Percentiles rank a stretch among this genome's conserved stretches.
Evolutionary conservation across 345 rosid species (phyloP).

Genomic region (Sisymbrium irio): DNA sequence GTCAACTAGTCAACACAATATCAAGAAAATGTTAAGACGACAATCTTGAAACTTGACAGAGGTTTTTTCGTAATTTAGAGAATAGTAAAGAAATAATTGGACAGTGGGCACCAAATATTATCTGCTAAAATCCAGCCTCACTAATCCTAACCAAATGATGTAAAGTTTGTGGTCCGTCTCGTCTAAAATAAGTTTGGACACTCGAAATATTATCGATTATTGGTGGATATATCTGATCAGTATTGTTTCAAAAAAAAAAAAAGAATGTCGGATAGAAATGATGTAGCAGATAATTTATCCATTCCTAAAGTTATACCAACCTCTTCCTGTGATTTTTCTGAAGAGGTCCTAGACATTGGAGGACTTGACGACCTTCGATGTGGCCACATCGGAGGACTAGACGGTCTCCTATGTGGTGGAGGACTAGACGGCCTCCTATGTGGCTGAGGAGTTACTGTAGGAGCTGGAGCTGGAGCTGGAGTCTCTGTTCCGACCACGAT

Average conservation of each 20-base stretch:
- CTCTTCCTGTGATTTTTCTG: conserved; percentile 49
- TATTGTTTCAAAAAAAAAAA: too few species aligned
- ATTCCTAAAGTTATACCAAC: conserved; percentile 46
- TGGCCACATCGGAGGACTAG: background rate
- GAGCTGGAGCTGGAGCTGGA: conserved; percentile 11
- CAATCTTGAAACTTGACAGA: background rate
- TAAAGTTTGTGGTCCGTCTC: background rate
- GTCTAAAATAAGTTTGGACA: background rate
- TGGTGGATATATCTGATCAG: background rate
- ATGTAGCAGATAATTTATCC: background rate
- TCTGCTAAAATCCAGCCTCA: background rate
- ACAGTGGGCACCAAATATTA: background rate
- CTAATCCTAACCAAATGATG: too few species aligned
- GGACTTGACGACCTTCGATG: conserved; percentile 43
- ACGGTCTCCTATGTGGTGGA: background rate
- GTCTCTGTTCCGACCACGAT: conserved; percentile 25
- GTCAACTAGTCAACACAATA: conserved; percentile 26
- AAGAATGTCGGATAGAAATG: background rate
- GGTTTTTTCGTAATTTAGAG: background rate
- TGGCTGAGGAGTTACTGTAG: conserved; percentile 27
- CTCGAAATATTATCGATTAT: background rate
- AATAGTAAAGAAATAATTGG: background rate
- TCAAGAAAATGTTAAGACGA: conserved; percentile 15
- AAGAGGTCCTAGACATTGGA: conserved; percentile 22
- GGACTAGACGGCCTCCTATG: conserved; percentile 46